These are phyloP conservation scores for Lachancea cidri DNA, from an alignment of 805 yeast species.

Conservation along the genomic window DNA sequence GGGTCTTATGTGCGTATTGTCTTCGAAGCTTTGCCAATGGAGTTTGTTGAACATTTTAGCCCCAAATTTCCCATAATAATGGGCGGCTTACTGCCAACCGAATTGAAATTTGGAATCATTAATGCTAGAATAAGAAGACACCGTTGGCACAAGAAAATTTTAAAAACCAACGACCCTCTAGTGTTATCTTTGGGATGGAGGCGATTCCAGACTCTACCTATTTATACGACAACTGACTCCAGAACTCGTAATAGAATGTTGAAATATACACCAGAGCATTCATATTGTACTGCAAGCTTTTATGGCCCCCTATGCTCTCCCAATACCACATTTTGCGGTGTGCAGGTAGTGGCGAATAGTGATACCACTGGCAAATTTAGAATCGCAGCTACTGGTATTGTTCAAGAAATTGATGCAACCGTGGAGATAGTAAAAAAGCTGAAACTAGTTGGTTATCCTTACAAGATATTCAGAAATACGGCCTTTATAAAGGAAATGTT, in stretches of 20 bases:
- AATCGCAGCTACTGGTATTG: constrained; percentile 94
- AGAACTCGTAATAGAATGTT: constrained; percentile 97
- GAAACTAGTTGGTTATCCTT: constrained; percentile 92
- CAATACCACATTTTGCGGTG: constrained; percentile 94
- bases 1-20: constrained; percentile 92
- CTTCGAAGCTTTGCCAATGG: constrained; percentile 80
- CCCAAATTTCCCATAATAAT: constrained; percentile 80
- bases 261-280: constrained; percentile 97
- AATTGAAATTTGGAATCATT: constrained; percentile 86
- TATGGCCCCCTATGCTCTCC: constrained; percentile 98
- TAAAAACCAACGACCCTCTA: constrained; percentile 93
- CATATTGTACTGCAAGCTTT: constrained; percentile 91
- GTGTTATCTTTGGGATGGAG: constrained; percentile 96
- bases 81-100: constrained; percentile 89
- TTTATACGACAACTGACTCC: constrained; percentile 94
- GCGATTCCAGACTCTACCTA: constrained; percentile 93
- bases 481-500: constrained; percentile 98
- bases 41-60: constrained; percentile 79
- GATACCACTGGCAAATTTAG: constrained; percentile 87
- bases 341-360: constrained; percentile 77
- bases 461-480: constrained; percentile 89
- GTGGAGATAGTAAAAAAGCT: constrained; percentile 92
- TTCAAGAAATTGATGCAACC: constrained; percentile 84
- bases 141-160: constrained; percentile 96
- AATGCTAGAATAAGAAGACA: constrained; percentile 95